Evolutionary conservation across 129 eudicot genomes (phyloP).

Genomic region (Lonicera japonica): DNA sequence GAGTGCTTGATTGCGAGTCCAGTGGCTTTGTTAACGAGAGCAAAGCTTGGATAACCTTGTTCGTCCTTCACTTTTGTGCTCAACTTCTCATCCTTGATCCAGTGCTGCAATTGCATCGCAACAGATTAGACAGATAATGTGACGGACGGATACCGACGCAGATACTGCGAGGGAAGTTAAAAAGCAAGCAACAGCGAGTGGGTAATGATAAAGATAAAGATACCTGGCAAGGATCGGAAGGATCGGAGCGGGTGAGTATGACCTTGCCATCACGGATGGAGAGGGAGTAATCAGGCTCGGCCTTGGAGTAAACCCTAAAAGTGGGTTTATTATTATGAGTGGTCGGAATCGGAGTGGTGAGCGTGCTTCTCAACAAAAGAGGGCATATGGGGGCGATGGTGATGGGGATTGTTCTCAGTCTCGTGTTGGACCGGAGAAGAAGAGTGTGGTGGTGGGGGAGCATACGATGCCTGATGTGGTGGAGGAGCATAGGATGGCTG

Average conservation of each 20-base stretch:
- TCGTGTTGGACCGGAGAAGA: no score
- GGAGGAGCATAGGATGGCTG: neutral
- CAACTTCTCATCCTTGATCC: conserved; percentile 71
- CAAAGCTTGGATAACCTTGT: conserved; percentile 70
- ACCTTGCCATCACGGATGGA: conserved; percentile 50
- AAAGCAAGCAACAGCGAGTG: neutral
- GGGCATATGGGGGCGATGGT: conserved; percentile 18
- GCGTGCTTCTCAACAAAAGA: conserved; percentile 4
- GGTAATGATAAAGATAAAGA: neutral
- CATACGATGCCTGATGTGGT: neutral
- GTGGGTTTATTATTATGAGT: conserved; percentile 45
- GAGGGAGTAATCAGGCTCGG: conserved; percentile 53
- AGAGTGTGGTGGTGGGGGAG: neutral
- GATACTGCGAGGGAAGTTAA: no score
- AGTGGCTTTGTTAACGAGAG: conserved; percentile 75
- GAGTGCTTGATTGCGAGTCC: conserved; percentile 86
- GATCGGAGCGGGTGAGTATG: conserved; percentile 50
- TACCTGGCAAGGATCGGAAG: conserved; percentile 60
- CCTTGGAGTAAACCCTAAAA: conserved; percentile 48
- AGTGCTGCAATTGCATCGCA: conserved; percentile 44
- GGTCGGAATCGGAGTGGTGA: conserved; percentile 24
- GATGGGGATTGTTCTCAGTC: conserved; percentile 6
- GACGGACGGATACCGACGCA: no score
- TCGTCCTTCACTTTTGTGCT: conserved; percentile 86
- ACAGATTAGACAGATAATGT: neutral